A percentile compares a stretch with the other conserved stretches of the same genome.
phyloP scores from a whole-genome alignment of 2,329 filamentous ascomycete species.

The Aspergillus sp. region DNA sequence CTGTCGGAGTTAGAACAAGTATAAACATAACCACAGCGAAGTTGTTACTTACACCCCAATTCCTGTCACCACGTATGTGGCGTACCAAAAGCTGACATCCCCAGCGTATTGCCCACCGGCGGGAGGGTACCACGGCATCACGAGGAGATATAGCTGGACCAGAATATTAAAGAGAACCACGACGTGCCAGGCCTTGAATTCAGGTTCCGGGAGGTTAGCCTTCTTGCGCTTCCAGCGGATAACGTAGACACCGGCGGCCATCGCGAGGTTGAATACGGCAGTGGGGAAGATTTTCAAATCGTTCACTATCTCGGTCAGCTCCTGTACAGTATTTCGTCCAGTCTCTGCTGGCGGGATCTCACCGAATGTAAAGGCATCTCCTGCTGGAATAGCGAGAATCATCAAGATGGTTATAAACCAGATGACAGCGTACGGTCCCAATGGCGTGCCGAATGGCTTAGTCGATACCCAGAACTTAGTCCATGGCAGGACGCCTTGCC shows the following conservation, averaged over 20 bases:
- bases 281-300: conserved; percentile 60
- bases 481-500: conserved; percentile 62
- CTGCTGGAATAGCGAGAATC: conserved; percentile 60
- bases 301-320: conserved; percentile 41
- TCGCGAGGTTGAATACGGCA: conserved; percentile 57
- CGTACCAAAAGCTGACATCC: conserved; percentile 73
- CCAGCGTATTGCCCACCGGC: conserved; percentile 58
- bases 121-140: conserved; percentile 73
- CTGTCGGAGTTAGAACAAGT: conserved; percentile 28
- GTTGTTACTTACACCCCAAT: conserved; percentile 54
- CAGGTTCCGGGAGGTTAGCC: conserved; percentile 48
- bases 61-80: conserved; percentile 65
- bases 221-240: conserved; percentile 56
- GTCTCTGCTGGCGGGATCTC: no score
- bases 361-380: conserved; percentile 63
- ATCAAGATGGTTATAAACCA: conserved; percentile 60
- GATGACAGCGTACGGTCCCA: conserved; percentile 59
- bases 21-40: no score
- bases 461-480: conserved; percentile 63
- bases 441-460: conserved; percentile 61
- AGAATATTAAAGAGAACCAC: conserved; percentile 60
- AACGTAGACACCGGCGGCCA: conserved; percentile 59
- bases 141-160: conserved; percentile 61
- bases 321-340: no score
- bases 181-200: conserved; percentile 61